phyloP scores from a whole-genome alignment of 805 yeast species.

The Metschnikowia picachoensis region DNA sequence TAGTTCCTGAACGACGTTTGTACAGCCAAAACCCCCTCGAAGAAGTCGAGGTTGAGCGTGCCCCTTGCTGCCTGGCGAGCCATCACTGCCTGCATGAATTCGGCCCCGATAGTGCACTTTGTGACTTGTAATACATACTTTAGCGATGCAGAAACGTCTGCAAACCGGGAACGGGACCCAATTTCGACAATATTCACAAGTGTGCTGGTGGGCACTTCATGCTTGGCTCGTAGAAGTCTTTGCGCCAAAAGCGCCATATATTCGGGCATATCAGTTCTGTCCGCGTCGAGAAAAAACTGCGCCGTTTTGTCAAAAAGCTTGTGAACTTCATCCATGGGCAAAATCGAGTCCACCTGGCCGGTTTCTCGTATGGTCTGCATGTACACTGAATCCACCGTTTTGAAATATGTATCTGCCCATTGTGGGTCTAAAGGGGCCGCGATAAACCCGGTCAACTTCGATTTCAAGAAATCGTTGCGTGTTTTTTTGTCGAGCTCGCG shows the following conservation, averaged over 20 bases:
- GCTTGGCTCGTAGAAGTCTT: slow-evolving; percentile 12
- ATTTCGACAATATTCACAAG: slow-evolving; percentile 27
- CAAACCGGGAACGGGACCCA: slow-evolving; percentile 16
- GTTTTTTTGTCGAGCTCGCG: slow-evolving; percentile 23
- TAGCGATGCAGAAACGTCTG: slow-evolving; percentile 9
- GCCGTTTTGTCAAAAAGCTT: slow-evolving; percentile 20
- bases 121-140: slow-evolving; percentile 9
- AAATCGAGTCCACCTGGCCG: slow-evolving; percentile 5
- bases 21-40: slow-evolving; percentile 12
- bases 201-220: slow-evolving; percentile 16
- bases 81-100: slow-evolving; percentile 19
- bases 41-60: slow-evolving; percentile 13
- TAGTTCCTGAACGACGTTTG: background rate
- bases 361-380: slow-evolving; percentile 17
- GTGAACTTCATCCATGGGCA: slow-evolving; percentile 10
- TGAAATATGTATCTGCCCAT: slow-evolving; percentile 13
- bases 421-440: slow-evolving; percentile 3
- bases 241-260: slow-evolving; percentile 26
- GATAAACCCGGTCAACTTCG: slow-evolving; percentile 20
- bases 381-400: slow-evolving; percentile 21
- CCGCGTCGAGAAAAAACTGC: slow-evolving; percentile 3
- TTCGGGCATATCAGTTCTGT: slow-evolving; percentile 22
- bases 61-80: slow-evolving; percentile 6
- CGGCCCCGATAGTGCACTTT: slow-evolving; percentile 4
- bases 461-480: slow-evolving; percentile 18